Evolutionary conservation across 805 yeast species (phyloP), one percentile per base, ranked within the genome.

Genomic region (Starmerella apis): DNA sequence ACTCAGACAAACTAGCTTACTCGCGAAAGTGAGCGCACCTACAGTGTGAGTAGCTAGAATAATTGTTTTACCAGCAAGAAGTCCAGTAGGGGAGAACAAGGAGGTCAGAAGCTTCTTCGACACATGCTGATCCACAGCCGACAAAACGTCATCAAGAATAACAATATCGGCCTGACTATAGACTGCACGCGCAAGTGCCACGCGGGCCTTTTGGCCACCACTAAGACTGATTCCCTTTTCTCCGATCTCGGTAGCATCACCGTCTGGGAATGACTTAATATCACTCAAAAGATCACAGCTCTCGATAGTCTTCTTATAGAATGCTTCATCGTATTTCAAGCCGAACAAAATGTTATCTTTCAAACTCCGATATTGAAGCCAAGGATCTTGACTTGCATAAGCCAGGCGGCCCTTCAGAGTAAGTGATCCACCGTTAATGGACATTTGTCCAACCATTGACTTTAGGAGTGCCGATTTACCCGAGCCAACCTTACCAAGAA

Each of bases 101-200:
- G 75, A 71, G 41, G 77, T 73, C 74, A 83, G 75, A 43, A 84
- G 81, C 58, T 79, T 18, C 42, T 43, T 37, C 11, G 94, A 87
- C 56, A 88, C 96, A 63, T 88, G 96, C 60, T 86, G 95, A 68
- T 88, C 96, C 46, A 88, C 96, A 27, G 96, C 96, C 64, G 90
- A 81, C 53, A 88, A 72, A n/a, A 92, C 81, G 66, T 88, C 96
- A 65, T 88, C 96, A 52, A 88, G 68, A 38, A 88, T 68, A 63
- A 85, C 86, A 32, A 87, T 77, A 62, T 87, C 96, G 2, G 95
- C 90, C 58, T 96, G 75, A 16, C 94, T 75, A 64, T 88, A 88
- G 9, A 88, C 94, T 11, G 96, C 95, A 64, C 96, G 77, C 0
- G 96, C 96, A 48, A 88, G 73, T 0, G 94, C 80, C 37, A 88